These are phyloP conservation scores for Corylus heterophylla DNA, from an alignment of 306 rosid genomes.

Conservation along the genomic window DNA sequence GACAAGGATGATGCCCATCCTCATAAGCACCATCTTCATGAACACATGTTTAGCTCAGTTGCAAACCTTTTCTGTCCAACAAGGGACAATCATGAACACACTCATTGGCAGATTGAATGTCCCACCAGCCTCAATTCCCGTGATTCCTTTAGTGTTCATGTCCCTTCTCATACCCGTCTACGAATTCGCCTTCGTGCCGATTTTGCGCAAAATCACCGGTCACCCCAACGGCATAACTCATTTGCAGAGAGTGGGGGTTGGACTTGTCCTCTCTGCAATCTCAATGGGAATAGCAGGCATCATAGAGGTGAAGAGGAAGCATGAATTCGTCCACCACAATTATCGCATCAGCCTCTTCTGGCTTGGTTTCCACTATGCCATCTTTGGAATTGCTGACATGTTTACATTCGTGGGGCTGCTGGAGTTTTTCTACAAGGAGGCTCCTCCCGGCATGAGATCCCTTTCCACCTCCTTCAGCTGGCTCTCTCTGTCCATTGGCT, in stretches of 20 bases:
- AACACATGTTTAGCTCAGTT: constrained; percentile 60
- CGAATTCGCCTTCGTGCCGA: constrained; percentile 45
- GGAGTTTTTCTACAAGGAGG: constrained; percentile 62
- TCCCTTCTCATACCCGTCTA: constrained; percentile 49
- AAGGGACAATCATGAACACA: constrained; percentile 50
- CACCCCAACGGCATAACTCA: constrained; percentile 49
- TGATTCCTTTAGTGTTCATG: constrained; percentile 62
- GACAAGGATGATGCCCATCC: constrained; percentile 61
- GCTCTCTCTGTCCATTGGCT: constrained; percentile 53
- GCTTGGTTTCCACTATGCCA: constrained; percentile 57
- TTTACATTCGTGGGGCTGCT: constrained; percentile 53
- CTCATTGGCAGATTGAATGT: constrained; percentile 25
- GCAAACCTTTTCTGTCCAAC: constrained; percentile 54
- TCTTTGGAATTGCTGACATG: constrained; percentile 65
- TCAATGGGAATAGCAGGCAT: constrained; percentile 56
- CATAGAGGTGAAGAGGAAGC: constrained; percentile 47
- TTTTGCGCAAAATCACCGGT: constrained; percentile 41
- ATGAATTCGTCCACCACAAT: constrained; percentile 23
- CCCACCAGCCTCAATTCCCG: constrained; percentile 53
- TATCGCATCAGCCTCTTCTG: constrained; percentile 48
- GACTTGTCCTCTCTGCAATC: constrained; percentile 52
- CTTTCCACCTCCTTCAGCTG: constrained; percentile 52
- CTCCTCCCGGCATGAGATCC: constrained; percentile 54
- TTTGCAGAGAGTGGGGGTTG: constrained; percentile 57
- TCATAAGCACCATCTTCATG: constrained; percentile 56